Evolutionary conservation across 805 yeast genomes (phyloP).

Genomic region (Saccharomycopsis synnaedendra): DNA sequence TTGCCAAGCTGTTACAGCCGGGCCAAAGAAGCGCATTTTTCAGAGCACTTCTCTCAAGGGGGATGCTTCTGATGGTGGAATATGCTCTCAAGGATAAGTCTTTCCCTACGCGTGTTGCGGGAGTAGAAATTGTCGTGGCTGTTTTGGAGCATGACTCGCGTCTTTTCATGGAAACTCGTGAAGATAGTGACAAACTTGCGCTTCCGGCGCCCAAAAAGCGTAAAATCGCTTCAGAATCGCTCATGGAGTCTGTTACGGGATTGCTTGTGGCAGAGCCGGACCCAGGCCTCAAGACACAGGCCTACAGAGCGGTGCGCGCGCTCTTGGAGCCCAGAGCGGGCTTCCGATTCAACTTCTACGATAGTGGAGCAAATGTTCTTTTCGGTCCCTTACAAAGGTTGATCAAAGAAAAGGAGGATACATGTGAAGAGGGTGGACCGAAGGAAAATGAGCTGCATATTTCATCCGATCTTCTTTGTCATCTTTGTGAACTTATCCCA

Average conservation of each 20-base stretch:
- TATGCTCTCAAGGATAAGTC: constrained; percentile 54
- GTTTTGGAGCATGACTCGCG: constrained; percentile 78
- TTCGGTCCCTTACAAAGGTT: constrained; percentile 37
- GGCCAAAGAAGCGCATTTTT: constrained; percentile 60
- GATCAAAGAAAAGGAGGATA: constrained; percentile 3
- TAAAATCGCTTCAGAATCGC: constrained; percentile 20
- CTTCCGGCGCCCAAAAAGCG: constrained; percentile 1
- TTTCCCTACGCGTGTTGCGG: constrained; percentile 45
- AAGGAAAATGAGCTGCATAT: neutral
- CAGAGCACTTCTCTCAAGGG: constrained; percentile 48
- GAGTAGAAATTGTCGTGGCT: constrained; percentile 70
- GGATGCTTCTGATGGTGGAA: constrained; percentile 56
- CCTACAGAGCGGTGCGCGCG: constrained; percentile 70
- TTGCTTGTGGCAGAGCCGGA: constrained; percentile 52
- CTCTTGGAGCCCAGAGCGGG: constrained; percentile 43
- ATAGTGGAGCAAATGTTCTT: constrained; percentile 44
- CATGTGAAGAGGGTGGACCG: neutral
- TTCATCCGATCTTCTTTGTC: constrained; percentile 3
- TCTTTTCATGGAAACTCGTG: constrained; percentile 27
- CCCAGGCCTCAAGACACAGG: constrained; percentile 69
- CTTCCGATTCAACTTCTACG: constrained; percentile 39
- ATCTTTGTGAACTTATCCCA: constrained; percentile 58
- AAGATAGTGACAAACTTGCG: neutral
- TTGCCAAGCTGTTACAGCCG: constrained; percentile 58
- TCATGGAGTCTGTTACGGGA: constrained; percentile 43